phyloP scores from a whole-genome alignment of 305 asterid species.

The Caryopteris hybrid region DNA sequence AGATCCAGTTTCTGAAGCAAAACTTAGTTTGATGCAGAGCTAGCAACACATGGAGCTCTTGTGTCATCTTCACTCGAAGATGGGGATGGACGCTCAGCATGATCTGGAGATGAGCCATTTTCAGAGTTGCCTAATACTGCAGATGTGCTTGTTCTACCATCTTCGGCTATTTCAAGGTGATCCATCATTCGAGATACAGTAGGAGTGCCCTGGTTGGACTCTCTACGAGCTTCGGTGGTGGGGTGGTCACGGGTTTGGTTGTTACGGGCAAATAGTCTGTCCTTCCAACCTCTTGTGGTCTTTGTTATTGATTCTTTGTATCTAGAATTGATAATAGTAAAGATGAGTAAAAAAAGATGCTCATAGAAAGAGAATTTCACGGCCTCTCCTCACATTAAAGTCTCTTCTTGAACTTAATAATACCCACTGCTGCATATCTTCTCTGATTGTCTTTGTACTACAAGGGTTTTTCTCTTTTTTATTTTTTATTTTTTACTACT shows the following conservation, averaged over 20 bases:
- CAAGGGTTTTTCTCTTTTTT: no score
- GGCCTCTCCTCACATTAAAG: not conserved
- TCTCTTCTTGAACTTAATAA: not conserved
- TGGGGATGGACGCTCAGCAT: conserved; percentile 24
- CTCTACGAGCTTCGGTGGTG: conserved; percentile 39
- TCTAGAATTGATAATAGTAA: conserved; percentile 25
- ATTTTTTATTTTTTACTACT: no score
- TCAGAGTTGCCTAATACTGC: conserved; percentile 23
- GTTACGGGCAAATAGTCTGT: conserved; percentile 73
- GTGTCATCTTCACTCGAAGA: conserved; percentile 27
- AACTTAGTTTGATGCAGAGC: conserved; percentile 43
- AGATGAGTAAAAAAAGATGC: conserved; percentile 4
- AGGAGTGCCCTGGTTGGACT: conserved; percentile 26
- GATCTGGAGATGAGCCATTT: conserved; percentile 24
- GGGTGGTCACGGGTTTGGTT: conserved; percentile 38
- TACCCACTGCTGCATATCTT: no score
- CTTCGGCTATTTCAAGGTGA: conserved; percentile 54
- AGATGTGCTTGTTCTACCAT: conserved; percentile 24
- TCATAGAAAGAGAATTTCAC: not conserved
- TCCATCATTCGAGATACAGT: conserved; percentile 50
- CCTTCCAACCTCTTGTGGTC: conserved; percentile 92
- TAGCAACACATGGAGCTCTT: conserved; percentile 45
- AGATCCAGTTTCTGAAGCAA: conserved; percentile 12
- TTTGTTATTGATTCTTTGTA: conserved; percentile 88
- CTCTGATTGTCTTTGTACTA: no score